Conservation (phyloP, 2,329 filamentous ascomycete genomes). For the Paecilomyces sp. region DNA sequence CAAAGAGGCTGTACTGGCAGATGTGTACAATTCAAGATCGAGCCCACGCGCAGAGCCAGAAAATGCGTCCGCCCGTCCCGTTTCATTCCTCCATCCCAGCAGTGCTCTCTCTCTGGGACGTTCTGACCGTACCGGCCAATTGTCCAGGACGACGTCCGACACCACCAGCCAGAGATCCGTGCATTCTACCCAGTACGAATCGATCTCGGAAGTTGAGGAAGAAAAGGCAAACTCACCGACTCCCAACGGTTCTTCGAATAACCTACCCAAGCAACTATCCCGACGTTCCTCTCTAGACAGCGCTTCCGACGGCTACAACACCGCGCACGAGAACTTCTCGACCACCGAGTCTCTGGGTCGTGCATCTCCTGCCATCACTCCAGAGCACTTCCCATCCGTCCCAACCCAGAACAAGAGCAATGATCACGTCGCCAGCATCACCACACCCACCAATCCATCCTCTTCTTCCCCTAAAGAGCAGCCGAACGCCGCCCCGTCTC, state of each 20-base stretch:
- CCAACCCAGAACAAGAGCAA: background rate
- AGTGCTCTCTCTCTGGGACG: background rate
- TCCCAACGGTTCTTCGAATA: background rate
- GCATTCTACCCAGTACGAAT: background rate
- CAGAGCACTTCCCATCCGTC: background rate
- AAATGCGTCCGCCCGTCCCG: background rate
- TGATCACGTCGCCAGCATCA: background rate
- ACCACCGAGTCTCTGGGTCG: background rate
- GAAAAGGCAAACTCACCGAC: background rate
- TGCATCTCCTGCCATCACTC: background rate
- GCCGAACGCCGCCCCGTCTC: background rate
- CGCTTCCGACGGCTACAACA: background rate
- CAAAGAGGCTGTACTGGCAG: background rate
- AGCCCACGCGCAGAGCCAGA: background rate
- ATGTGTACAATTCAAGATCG: background rate
- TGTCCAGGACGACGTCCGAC: background rate
- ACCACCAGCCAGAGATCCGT: background rate
- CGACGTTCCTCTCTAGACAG: background rate
- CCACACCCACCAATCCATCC: background rate
- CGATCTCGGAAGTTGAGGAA: background rate
- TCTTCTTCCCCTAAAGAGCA: background rate
- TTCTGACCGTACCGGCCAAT: background rate
- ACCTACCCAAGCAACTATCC: background rate
- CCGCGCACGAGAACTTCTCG: background rate
- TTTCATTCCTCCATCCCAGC: background rate